Evolutionary conservation across 2,329 filamentous ascomycete species (phyloP).

Genomic region (Pestalotiopsis sp.): DNA sequence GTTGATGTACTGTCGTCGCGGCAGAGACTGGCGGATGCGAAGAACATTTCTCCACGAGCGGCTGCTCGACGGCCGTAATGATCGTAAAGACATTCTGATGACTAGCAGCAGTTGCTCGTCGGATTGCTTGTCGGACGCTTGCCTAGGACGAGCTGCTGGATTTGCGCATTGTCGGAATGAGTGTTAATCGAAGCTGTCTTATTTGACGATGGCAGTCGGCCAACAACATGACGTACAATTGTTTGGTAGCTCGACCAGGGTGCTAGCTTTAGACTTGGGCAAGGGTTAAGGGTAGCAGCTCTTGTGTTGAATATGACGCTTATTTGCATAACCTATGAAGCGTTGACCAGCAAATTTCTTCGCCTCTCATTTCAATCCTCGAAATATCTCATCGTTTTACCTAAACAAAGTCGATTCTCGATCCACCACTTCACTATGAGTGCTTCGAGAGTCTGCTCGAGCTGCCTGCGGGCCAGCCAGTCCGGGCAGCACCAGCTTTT

Average conservation of each 20-base stretch:
- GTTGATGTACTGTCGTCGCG: slow-evolving; percentile 21
- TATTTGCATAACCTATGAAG: neutral
- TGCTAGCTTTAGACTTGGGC: neutral
- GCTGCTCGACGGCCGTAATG: slow-evolving; percentile 8
- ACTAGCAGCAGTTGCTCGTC: no score
- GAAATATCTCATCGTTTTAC: neutral
- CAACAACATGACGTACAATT: neutral
- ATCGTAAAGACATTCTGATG: slow-evolving; percentile 6
- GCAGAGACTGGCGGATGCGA: neutral
- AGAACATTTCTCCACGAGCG: slow-evolving; percentile 11
- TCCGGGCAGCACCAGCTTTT: neutral
- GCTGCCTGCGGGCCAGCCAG: neutral
- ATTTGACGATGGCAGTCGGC: neutral
- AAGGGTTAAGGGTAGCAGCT: neutral
- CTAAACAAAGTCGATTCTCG: neutral
- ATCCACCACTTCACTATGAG: neutral
- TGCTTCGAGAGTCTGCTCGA: neutral
- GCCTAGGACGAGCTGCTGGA: neutral
- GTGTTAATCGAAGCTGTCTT: neutral
- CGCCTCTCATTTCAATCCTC: neutral
- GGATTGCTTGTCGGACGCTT: neutral
- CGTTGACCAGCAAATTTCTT: neutral
- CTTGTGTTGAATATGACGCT: neutral
- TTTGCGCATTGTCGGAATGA: neutral
- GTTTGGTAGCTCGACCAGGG: neutral